Evolutionary conservation across 345 rosid species (phyloP).

Genomic region (Hypericum perforatum): DNA sequence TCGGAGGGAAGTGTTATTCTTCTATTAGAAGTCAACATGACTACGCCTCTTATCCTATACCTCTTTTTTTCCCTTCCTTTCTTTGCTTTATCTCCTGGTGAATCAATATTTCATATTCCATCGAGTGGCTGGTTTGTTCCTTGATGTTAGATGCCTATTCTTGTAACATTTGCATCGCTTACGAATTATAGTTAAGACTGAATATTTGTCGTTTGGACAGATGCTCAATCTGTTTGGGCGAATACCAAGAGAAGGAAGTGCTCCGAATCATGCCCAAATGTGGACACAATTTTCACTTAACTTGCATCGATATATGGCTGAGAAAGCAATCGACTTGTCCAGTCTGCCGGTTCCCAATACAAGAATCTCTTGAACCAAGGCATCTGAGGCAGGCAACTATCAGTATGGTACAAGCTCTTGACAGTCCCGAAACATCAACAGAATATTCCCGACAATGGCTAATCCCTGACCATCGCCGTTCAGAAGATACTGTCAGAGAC

Average conservation of each 20-base stretch:
- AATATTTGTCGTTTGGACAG: constrained; percentile 20
- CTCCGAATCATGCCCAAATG: constrained; percentile 63
- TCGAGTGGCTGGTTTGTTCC: too few species aligned
- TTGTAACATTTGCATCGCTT: background rate
- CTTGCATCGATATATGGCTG: constrained; percentile 63
- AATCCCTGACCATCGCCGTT: constrained; percentile 11
- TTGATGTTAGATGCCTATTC: too few species aligned
- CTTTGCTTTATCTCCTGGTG: too few species aligned
- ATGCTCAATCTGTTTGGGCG: constrained; percentile 64
- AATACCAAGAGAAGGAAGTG: constrained; percentile 56
- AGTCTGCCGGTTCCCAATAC: constrained; percentile 47
- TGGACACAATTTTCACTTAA: constrained; percentile 55
- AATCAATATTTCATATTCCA: too few species aligned
- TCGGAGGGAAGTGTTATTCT: too few species aligned
- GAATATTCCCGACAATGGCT: constrained; percentile 23
- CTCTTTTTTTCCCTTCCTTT: too few species aligned
- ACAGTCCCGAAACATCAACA: background rate
- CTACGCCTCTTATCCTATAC: too few species aligned
- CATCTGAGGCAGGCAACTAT: background rate
- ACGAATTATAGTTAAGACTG: background rate
- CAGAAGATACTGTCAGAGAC: constrained; percentile 13
- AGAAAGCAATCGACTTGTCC: constrained; percentile 63
- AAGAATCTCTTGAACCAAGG: constrained; percentile 26
- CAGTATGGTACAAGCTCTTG: background rate
- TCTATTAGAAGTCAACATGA: too few species aligned